phyloP scores from a whole-genome alignment of 441 rosid genomes.

The Pelargonium citronellum region DNA sequence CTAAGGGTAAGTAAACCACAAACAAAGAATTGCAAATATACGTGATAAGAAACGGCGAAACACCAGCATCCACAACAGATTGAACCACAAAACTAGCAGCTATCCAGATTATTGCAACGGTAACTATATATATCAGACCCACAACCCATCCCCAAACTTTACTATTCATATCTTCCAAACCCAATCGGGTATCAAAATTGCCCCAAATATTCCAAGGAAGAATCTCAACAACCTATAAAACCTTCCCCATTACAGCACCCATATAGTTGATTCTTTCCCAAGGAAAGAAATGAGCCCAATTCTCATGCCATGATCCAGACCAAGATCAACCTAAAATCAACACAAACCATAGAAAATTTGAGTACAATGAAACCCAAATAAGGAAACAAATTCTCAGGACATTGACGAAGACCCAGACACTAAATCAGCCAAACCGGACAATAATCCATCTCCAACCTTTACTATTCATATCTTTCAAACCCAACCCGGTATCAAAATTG shows the following conservation, averaged over 20 bases:
- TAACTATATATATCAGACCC: constrained; percentile 66
- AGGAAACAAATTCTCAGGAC: neutral
- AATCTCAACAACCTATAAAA: constrained; percentile 15
- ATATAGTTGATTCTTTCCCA: neutral
- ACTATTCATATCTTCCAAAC: constrained; percentile 38
- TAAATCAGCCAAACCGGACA: neutral
- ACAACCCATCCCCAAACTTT: constrained; percentile 68
- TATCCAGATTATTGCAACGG: constrained; percentile 87
- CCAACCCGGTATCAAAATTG: constrained; percentile 14
- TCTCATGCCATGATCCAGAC: constrained; percentile 18
- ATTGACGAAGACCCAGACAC: neutral
- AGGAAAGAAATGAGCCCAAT: neutral
- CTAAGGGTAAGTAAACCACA: constrained; percentile 69
- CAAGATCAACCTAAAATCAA: constrained; percentile 17
- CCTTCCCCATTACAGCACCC: neutral
- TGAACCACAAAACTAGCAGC: constrained; percentile 94
- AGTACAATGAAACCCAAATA: neutral
- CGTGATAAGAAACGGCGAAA: constrained; percentile 82
- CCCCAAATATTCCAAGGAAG: constrained; percentile 12
- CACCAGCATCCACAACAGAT: constrained; percentile 82
- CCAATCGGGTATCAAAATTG: constrained; percentile 14
- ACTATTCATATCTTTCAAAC: constrained; percentile 20
- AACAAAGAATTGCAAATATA: constrained; percentile 90
- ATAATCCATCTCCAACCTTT: neutral
- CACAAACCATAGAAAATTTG: neutral